Conservation (phyloP, 2,329 filamentous ascomycete species). For the Penicillium oxalicum region DNA sequence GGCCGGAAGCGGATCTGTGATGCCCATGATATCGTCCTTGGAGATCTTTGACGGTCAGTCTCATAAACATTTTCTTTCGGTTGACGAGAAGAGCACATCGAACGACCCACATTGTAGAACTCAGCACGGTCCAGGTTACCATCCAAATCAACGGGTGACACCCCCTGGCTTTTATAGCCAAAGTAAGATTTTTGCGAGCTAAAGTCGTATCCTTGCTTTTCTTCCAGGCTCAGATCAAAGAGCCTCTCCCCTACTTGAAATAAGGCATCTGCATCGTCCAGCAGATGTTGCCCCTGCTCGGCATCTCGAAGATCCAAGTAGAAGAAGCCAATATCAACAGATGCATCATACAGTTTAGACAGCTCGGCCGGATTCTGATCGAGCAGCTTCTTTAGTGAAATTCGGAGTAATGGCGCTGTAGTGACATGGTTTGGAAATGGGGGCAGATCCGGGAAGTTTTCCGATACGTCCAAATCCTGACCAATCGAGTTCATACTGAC, state of each 20-base stretch:
- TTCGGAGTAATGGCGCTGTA: constrained; percentile 40
- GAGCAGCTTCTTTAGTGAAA: constrained; percentile 38
- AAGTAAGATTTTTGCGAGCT: constrained; percentile 47
- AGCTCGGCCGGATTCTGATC: constrained; percentile 31
- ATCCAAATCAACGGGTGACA: constrained; percentile 41
- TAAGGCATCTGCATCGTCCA: constrained; percentile 41
- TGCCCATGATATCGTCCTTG: constrained; percentile 48
- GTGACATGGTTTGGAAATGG: constrained; percentile 40
- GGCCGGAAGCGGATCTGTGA: constrained; percentile 36
- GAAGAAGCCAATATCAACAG: constrained; percentile 51
- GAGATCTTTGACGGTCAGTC: constrained; percentile 32
- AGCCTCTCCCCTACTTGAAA: constrained; percentile 44
- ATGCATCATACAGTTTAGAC: constrained; percentile 34
- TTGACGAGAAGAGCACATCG: not conserved
- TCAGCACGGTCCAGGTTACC: constrained; percentile 50
- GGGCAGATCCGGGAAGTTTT: constrained; percentile 27
- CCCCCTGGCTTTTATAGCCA: constrained; percentile 49
- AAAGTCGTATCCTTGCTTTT: constrained; percentile 53
- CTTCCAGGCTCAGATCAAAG: constrained; percentile 45
- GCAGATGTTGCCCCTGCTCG: constrained; percentile 35
- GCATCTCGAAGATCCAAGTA: constrained; percentile 46
- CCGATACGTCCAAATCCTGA: not conserved
- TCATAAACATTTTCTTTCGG: not conserved
- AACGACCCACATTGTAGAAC: constrained; percentile 47
- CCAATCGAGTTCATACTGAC: too few species aligned